Conservation (phyloP, 2,329 filamentous ascomycete species). For the Pseudocercospora fijiensis region DNA sequence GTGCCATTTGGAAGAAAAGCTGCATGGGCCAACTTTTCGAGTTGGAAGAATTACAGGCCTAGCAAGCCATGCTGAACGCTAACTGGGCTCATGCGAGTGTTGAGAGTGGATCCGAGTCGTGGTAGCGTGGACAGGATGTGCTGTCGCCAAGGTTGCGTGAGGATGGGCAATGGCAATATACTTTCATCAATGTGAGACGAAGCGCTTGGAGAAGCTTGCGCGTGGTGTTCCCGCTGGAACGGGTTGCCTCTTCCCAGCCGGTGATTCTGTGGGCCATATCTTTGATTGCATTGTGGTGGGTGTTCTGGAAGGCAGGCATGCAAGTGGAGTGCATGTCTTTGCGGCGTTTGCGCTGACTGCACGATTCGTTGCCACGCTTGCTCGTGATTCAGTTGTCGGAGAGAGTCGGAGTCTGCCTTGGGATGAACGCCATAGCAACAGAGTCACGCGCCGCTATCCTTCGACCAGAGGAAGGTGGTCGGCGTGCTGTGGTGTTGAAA, state of each 20-base stretch:
- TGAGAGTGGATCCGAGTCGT: slow-evolving; percentile 5
- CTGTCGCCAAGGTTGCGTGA: background rate
- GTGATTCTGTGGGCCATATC: background rate
- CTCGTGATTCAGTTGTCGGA: background rate
- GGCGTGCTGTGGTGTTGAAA: background rate
- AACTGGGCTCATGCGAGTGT: background rate
- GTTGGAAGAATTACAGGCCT: slow-evolving; percentile 12
- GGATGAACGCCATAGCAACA: background rate
- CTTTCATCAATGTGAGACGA: slow-evolving; percentile 4
- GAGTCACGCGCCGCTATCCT: background rate
- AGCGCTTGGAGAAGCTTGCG: slow-evolving; percentile 4
- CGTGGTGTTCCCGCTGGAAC: background rate
- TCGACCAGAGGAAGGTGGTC: background rate
- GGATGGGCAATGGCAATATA: background rate
- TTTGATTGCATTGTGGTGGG: slow-evolving; percentile 1
- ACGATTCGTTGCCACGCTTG: background rate
- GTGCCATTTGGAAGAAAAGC: slow-evolving; percentile 8
- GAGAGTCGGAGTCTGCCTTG: background rate
- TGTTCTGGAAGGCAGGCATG: background rate
- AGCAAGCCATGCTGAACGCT: slow-evolving; percentile 8
- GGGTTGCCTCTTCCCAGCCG: background rate
- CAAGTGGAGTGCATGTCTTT: background rate
- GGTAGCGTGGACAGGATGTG: slow-evolving; percentile 1
- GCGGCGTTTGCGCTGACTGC: background rate
- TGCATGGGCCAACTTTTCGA: slow-evolving; percentile 15